phyloP scores from a whole-genome alignment of 108 stramenopile genomes.

The Fistulifera solaris region DNA sequence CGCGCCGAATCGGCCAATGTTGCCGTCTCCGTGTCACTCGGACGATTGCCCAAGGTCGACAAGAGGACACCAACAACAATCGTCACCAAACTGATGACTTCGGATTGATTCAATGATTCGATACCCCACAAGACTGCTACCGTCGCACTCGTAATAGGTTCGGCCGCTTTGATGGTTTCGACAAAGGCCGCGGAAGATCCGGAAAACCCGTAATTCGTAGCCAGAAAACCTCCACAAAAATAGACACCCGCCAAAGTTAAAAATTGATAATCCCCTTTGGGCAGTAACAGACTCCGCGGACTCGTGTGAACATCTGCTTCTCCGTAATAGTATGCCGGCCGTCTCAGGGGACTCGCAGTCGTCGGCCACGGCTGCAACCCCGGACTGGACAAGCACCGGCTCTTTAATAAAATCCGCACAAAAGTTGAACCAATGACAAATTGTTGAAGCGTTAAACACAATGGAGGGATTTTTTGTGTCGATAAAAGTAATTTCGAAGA shows the following conservation, averaged over 20 bases:
- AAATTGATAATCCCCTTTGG: constrained; percentile 4
- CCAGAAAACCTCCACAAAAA: constrained; percentile 59
- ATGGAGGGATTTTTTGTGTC: constrained; percentile 27
- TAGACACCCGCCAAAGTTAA: constrained; percentile 37
- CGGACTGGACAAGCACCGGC: constrained; percentile 8
- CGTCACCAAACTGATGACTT: constrained; percentile 35
- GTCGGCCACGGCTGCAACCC: constrained; percentile 18
- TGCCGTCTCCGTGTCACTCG: not conserved
- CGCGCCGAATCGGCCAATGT: constrained; percentile 17
- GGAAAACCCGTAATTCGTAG: constrained; percentile 59
- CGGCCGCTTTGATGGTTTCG: constrained; percentile 82
- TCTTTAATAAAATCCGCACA: constrained; percentile 18
- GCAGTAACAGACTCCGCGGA: not conserved
- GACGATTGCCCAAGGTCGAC: constrained; percentile 43
- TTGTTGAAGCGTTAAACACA: constrained; percentile 33
- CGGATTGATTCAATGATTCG: constrained; percentile 37
- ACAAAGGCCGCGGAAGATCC: constrained; percentile 62
- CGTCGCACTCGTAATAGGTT: constrained; percentile 68
- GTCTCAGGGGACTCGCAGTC: not conserved
- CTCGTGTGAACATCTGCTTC: not conserved
- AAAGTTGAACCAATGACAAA: constrained; percentile 21
- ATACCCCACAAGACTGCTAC: constrained; percentile 60
- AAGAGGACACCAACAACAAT: constrained; percentile 64
- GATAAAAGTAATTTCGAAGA: constrained; percentile 56
- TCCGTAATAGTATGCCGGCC: not conserved